phyloP scores from a whole-genome alignment of 208 protist species.

The Trypanosoma mega region DNA sequence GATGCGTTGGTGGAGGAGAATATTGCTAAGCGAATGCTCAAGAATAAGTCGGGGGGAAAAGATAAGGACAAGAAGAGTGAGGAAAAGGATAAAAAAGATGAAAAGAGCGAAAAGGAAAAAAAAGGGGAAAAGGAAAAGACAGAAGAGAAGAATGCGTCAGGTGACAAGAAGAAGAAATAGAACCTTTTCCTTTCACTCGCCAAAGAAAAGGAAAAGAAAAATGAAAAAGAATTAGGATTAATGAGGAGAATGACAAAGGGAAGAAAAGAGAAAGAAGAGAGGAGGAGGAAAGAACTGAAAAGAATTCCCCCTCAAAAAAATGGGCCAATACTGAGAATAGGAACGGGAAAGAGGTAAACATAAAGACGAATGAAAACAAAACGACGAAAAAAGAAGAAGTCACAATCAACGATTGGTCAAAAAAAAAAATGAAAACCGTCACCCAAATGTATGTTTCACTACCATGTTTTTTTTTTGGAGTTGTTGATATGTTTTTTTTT shows the following conservation, averaged over 20 bases:
- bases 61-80: conserved; percentile 5
- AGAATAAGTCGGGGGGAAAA: conserved; percentile 12
- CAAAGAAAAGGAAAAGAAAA: conserved; percentile 24
- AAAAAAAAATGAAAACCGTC: too few relatives aligned
- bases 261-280: conserved; percentile 27
- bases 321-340: neutral
- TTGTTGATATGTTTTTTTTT: neutral
- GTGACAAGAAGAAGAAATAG: conserved; percentile 15
- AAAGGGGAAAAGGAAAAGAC: conserved; percentile 1
- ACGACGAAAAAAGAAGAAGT: too few relatives aligned
- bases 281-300: conserved; percentile 23
- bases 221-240: conserved; percentile 15
- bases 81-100: conserved; percentile 1
- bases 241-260: neutral
- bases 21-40: conserved; percentile 50
- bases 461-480: neutral
- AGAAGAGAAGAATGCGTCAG: neutral
- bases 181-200: too few relatives aligned
- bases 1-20: conserved; percentile 81
- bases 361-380: too few relatives aligned
- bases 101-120: conserved; percentile 2
- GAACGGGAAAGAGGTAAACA: neutral
- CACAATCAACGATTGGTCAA: too few relatives aligned
- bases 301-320: neutral
- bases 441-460: too few relatives aligned